Percentiles rank a stretch among this genome's conserved stretches.
These are phyloP conservation scores for Saccharomyces pastorianus DNA, from an alignment of 1,139 yeast genomes.

Conservation along the genomic window DNA sequence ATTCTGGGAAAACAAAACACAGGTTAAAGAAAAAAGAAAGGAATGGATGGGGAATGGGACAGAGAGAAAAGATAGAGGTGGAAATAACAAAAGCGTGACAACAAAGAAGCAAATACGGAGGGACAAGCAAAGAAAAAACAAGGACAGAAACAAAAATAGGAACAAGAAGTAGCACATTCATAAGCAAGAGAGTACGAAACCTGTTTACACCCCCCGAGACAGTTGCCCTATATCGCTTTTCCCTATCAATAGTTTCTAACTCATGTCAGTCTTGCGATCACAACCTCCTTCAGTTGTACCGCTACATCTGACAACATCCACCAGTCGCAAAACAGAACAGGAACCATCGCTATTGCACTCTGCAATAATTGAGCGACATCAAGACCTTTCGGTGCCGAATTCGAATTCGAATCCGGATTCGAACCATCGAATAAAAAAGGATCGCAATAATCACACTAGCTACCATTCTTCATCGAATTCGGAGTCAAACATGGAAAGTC, in stretches of 20 bases:
- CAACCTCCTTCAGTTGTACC: neutral
- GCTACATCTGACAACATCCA: neutral
- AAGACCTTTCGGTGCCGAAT: neutral
- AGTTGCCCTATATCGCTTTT: neutral
- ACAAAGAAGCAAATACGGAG: neutral
- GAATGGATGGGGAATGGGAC: neutral
- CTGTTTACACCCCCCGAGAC: neutral
- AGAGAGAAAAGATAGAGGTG: neutral
- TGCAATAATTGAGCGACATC: neutral
- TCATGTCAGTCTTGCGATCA: slow-evolving; percentile 1
- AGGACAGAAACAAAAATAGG: neutral
- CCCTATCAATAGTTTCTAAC: neutral
- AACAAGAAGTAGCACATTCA: neutral
- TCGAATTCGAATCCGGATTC: neutral
- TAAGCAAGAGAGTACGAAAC: neutral
- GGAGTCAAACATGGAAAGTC: slow-evolving; percentile 19
- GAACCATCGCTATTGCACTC: neutral
- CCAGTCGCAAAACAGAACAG: neutral
- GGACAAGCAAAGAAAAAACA: neutral
- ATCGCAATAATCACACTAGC: slow-evolving; percentile 12
- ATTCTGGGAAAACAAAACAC: neutral
- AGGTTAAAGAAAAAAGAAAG: neutral
- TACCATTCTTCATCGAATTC: slow-evolving; percentile 19
- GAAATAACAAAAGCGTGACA: neutral
- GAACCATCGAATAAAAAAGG: neutral